A percentile compares a stretch with the other conserved stretches of the same genome.
Conservation (phyloP, 352 stramenopile genomes). For the Pythium coloratum region DNA sequence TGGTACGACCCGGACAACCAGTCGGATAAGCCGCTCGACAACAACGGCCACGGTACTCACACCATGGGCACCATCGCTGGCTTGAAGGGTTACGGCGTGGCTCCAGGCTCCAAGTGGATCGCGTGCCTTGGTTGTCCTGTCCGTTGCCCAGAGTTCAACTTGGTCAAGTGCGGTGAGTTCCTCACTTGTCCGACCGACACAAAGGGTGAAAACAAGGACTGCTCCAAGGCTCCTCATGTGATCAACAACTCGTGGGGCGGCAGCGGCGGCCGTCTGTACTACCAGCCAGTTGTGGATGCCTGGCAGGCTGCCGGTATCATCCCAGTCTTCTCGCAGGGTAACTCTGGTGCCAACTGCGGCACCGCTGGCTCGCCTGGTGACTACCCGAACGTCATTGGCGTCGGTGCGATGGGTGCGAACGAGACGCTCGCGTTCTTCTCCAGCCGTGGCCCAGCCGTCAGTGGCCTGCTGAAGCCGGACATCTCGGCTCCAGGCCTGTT, state of each 20-base stretch:
- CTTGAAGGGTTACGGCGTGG: constrained; percentile 29
- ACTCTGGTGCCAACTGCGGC: constrained; percentile 30
- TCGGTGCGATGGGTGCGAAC: constrained; percentile 28
- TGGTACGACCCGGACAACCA: constrained; percentile 35
- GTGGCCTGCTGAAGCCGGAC: constrained; percentile 28
- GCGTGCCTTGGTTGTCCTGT: constrained; percentile 25
- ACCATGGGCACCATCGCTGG: constrained; percentile 35
- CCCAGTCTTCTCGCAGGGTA: constrained; percentile 35
- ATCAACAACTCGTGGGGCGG: constrained; percentile 41
- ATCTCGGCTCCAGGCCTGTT: constrained; percentile 29
- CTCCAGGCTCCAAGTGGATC: constrained; percentile 33
- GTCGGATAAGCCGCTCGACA: constrained; percentile 23
- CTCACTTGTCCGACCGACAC: constrained; percentile 26
- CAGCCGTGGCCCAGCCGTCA: constrained; percentile 29
- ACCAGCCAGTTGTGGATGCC: constrained; percentile 22
- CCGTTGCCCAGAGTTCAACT: constrained; percentile 15
- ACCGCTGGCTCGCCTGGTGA: constrained; percentile 27
- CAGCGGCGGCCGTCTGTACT: constrained; percentile 6
- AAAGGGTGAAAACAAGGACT: constrained; percentile 32
- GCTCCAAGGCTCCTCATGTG: constrained; percentile 35
- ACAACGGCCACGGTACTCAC: constrained; percentile 34
- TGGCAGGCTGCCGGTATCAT: constrained; percentile 35
- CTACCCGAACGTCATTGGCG: constrained; percentile 33
- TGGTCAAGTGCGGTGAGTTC: constrained; percentile 31
- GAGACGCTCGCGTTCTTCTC: constrained; percentile 28